Evolutionary conservation across 2,329 filamentous ascomycete genomes (phyloP).

Genomic region (Phaeosphaeriaceae sp.): DNA sequence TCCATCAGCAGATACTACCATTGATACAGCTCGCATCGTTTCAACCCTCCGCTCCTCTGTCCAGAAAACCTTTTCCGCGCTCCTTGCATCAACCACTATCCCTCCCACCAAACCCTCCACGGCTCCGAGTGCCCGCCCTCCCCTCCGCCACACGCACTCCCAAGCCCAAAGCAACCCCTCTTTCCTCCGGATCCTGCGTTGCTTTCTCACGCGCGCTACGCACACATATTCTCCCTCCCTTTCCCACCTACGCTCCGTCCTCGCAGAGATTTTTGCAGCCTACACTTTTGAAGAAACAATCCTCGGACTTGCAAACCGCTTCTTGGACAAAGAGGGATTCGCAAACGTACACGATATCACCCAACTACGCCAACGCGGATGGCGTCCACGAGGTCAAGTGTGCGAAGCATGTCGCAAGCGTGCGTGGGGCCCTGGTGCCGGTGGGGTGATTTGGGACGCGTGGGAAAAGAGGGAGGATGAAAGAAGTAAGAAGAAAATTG

Average conservation of each 20-base stretch:
- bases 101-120: conserved; percentile 29
- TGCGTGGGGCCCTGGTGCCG: conserved; percentile 88
- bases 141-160: conserved; percentile 26
- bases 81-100: conserved; percentile 71
- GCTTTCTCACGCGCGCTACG: conserved; percentile 84
- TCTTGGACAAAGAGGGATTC: conserved; percentile 89
- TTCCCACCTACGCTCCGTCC: conserved; percentile 81
- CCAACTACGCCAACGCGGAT: conserved; percentile 79
- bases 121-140: conserved; percentile 25
- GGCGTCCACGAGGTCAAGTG: conserved; percentile 83
- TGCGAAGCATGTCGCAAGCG: conserved; percentile 86
- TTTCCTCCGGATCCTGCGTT: conserved; percentile 86
- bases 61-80: conserved; percentile 87
- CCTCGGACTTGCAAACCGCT: conserved; percentile 79
- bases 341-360: conserved; percentile 78
- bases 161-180: conserved; percentile 65
- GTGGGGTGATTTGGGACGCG: conserved; percentile 76
- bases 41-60: conserved; percentile 77
- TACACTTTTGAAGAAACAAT: conserved; percentile 96
- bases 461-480: conserved; percentile 69
- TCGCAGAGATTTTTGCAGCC: conserved; percentile 89
- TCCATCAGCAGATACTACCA: conserved; percentile 31
- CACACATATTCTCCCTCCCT: conserved; percentile 78
- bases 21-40: conserved; percentile 68
- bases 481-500: conserved; percentile 48